Evolutionary conservation across 2,329 filamentous ascomycete species (phyloP), one percentile per base, ranked within the genome.

Genomic region (Amesomyces nigricolor): DNA sequence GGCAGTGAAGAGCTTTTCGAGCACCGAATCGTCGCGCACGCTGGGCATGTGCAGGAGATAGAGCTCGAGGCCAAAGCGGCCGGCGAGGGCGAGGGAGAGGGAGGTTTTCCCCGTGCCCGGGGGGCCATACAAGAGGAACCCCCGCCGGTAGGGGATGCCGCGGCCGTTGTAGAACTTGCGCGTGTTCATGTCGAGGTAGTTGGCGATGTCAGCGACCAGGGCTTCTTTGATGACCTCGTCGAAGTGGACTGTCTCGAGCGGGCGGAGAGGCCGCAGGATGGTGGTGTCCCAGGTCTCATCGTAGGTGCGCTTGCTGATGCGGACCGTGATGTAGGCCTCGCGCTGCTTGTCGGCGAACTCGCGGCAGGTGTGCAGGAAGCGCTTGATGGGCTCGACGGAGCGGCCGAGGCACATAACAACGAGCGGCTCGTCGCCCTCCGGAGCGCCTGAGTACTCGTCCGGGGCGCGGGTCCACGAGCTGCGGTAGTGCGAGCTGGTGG

Each of bases 101-200:
- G 85, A 88, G 53, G 83, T 88, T 69, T 91, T 89, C 39, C 87
- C 86, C 0, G 85, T 89, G 0, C 87, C 87, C 0, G 86, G 87
- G 2, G 87, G 86, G 0, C 87, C 87, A 63, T 89, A 81, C 0
- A 90, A 75, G 5, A 90, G 76, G 64, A 89, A 90, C 9, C 86
- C 87, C 50, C 87, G 74, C 10, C 87, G 78, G 65, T 90, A 90
- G 0, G 87, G 87, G 56, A 90, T 89, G 22, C 86, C 86, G 22
- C 86, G 80, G 56, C 87, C 79, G 30, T 85, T 76, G 67, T 90
- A 90, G 80, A 86, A 90, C 19, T 78, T 79, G 13, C 81, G 65
- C 1, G 70, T 71, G 2, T 59, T 74, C 29, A 81, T 81, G 7
- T 75, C 71, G 16, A 89, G 75, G 63, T 90, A 91, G 58, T 83